A percentile compares a stretch with the other conserved stretches of the same genome.
phyloP scores from a whole-genome alignment of 352 stramenopile species.

The Globisporangium cystogenes region DNA sequence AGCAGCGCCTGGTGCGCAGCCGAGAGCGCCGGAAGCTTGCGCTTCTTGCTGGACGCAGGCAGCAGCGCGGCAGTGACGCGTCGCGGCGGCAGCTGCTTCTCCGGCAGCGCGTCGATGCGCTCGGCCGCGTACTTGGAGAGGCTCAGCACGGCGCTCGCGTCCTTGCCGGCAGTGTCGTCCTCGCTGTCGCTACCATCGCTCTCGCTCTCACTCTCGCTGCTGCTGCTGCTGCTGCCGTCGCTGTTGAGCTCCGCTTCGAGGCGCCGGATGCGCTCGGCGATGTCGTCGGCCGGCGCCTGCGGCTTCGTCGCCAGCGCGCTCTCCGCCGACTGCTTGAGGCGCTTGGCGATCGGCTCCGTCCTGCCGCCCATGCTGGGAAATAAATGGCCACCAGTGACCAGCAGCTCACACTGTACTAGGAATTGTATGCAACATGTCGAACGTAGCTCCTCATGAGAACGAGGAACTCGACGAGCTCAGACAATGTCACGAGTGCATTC shows the following conservation, averaged over 20 bases:
- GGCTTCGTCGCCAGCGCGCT: slow-evolving; percentile 26
- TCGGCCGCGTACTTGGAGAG: slow-evolving; percentile 64
- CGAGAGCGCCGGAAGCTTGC: slow-evolving; percentile 17
- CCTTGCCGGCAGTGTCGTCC: slow-evolving; percentile 18
- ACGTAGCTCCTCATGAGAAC: not conserved
- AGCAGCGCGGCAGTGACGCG: slow-evolving; percentile 16
- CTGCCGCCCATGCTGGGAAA: too few species aligned
- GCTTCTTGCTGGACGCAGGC: slow-evolving; percentile 33
- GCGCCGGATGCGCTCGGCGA: slow-evolving; percentile 58
- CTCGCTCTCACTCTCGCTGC: too few species aligned
- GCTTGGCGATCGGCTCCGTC: slow-evolving; percentile 76
- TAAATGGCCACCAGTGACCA: too few species aligned
- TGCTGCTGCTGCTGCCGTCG: slow-evolving; percentile 14
- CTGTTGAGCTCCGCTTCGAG: slow-evolving; percentile 64
- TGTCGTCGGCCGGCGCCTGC: slow-evolving; percentile 41
- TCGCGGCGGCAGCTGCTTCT: slow-evolving; percentile 41
- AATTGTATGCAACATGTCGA: not conserved
- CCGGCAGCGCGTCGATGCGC: slow-evolving; percentile 54
- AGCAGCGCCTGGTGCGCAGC: slow-evolving; percentile 26
- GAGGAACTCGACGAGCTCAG: not conserved
- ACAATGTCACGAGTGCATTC: not conserved
- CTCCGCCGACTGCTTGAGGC: slow-evolving; percentile 72
- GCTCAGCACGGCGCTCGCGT: slow-evolving; percentile 34
- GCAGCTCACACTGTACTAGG: too few species aligned
- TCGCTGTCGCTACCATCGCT: slow-evolving; percentile 12